Evolutionary conservation across 1,139 yeast species (phyloP), one percentile per base, ranked within the genome.

Genomic region (Trichomonascaceae sp.): DNA sequence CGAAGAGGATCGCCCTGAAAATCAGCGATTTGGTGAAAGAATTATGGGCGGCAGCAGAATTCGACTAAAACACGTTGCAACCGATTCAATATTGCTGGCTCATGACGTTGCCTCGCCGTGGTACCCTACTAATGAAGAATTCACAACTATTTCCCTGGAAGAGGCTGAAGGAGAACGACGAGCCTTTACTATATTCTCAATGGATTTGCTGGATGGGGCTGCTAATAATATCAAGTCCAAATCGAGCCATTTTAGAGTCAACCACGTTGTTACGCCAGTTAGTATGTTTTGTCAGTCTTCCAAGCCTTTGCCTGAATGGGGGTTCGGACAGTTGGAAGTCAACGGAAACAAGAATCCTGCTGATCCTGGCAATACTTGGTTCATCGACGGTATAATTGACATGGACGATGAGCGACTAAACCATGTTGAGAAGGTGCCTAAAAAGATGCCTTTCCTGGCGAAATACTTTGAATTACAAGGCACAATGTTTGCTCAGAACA

Each of bases 51-150:
- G 87, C 65, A 71, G 80, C 20, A 44, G 12, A 10, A 74, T 95
- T 55, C 85, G 97, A 73, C 76, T 93, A 57, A 84, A 81, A 69
- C 99, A 93, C 64, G 81, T 89, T 43, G 82, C 78, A 17, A 91
- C 98, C 1, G 80, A 89, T 57, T 85, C 95, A 2, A 85, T 74
- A 63, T 73, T 93, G 59, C 75, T 89, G 62, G 83, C 99, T 30
- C 99, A 93, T 68, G 99, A 93, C 69, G 99, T 93, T 53, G 99
- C 99, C 1, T 91, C 98, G n/a, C 97, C 98, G 32, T 76, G 83
- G 58, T 86, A 74, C 66, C 85, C 96, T 50, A 89, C 97, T 18
- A 88, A 91, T 68, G 96, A 91, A 71, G 98, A 91, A 71, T 84
- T 91, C 65, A 87, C 95, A 2, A 81, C 95, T 38, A 84, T 84